Conservation (phyloP, 352 stramenopile genomes). For the Phytophthora crassamura region DNA sequence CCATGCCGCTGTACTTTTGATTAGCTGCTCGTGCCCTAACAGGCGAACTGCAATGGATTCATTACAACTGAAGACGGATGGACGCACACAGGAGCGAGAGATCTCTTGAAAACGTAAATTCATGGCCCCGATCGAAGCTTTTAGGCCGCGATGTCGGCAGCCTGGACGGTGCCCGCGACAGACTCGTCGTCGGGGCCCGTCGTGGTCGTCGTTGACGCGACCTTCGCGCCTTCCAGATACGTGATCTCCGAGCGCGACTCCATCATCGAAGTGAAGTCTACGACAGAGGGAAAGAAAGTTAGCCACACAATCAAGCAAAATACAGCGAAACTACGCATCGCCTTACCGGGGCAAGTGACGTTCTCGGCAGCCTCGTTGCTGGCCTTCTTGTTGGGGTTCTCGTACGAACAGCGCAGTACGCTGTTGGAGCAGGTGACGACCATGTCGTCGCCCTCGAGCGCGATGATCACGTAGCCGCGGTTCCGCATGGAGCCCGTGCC, state of each 20-base stretch:
- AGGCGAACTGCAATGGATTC: constrained; percentile 20
- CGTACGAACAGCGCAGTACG: constrained; percentile 58
- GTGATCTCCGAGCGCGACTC: constrained; percentile 63
- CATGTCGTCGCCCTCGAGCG: constrained; percentile 51
- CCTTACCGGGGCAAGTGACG: constrained; percentile 61
- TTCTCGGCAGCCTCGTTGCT: constrained; percentile 41
- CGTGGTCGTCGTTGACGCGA: background rate
- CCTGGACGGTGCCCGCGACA: constrained; percentile 39
- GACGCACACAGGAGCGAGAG: constrained; percentile 9
- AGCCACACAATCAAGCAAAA: background rate
- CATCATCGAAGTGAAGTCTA: constrained; percentile 68
- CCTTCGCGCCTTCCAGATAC: constrained; percentile 52
- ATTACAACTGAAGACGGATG: constrained; percentile 32
- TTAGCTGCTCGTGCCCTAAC: constrained; percentile 20
- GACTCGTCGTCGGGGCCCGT: constrained; percentile 13
- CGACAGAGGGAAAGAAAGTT: constrained; percentile 5
- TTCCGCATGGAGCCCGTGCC: constrained; percentile 61
- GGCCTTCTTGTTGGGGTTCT: constrained; percentile 64
- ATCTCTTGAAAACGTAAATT: constrained; percentile 10
- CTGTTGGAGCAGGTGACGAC: constrained; percentile 71
- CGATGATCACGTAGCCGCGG: constrained; percentile 64
- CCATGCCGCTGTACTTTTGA: background rate
- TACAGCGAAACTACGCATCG: background rate
- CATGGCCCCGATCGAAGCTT: background rate
- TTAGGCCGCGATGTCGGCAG: constrained; percentile 29